Conservation (phyloP, 75 land plant genomes). For the Azolla pinnata region DNA sequence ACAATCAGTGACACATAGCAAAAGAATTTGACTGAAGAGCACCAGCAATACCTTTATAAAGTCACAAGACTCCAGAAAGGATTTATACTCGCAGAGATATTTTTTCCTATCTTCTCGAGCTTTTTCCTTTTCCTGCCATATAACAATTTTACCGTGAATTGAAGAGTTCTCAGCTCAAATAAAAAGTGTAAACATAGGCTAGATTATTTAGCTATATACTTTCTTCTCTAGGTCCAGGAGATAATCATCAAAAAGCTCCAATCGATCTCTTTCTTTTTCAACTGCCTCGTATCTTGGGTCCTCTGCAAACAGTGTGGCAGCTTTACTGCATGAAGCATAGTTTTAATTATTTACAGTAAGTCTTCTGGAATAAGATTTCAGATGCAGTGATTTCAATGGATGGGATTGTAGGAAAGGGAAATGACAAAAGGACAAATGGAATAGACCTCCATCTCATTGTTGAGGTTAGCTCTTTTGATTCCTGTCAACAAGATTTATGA, state of each 20-base stretch:
- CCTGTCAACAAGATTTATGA: constrained; percentile 39
- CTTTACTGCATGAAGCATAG: constrained; percentile 61
- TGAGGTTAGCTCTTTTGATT: constrained; percentile 76
- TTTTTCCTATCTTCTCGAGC: constrained; percentile 67
- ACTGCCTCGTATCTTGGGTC: constrained; percentile 89
- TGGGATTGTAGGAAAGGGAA: too few relatives aligned
- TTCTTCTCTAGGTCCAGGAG: constrained; percentile 69
- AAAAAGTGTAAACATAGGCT: background rate
- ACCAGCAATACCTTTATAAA: constrained; percentile 61
- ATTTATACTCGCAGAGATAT: constrained; percentile 46
- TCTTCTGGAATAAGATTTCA: too few relatives aligned
- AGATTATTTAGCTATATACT: constrained; percentile 19
- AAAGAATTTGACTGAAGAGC: background rate
- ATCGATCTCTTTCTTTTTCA: constrained; percentile 70
- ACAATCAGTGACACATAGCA: background rate
- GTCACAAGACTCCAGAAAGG: constrained; percentile 74
- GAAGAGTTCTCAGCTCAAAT: too few relatives aligned
- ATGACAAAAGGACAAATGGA: too few relatives aligned
- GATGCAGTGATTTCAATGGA: too few relatives aligned
- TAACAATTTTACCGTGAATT: background rate
- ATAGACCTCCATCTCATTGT: constrained; percentile 82
- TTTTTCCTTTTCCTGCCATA: constrained; percentile 67
- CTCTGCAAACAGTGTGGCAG: constrained; percentile 57
- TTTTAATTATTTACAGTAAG: too few relatives aligned
- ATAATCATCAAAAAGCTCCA: constrained; percentile 77